phyloP scores from a whole-genome alignment of 2,329 filamentous ascomycete species.

The Pseudogymnoascus sp. region DNA sequence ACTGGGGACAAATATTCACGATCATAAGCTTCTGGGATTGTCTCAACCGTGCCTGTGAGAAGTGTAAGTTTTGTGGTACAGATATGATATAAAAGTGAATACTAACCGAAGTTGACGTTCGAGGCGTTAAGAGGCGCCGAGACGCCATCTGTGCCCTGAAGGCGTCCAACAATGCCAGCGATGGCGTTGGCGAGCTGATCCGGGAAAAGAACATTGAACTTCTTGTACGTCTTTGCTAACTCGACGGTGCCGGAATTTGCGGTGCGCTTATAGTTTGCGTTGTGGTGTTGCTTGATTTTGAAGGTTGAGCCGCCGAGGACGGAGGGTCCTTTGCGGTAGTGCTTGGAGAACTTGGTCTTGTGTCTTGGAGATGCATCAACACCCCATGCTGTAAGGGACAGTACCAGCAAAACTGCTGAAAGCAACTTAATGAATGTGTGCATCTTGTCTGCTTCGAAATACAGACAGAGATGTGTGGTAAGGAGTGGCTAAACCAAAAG shows the following conservation, averaged over 20 bases:
- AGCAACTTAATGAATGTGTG: slow-evolving; percentile 4
- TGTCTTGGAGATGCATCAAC: background rate
- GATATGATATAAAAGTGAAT: background rate
- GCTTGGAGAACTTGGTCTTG: slow-evolving; percentile 2
- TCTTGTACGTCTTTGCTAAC: slow-evolving; percentile 27
- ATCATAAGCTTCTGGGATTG: slow-evolving; percentile 9
- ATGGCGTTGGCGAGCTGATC: slow-evolving; percentile 20
- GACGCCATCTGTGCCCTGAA: slow-evolving; percentile 11
- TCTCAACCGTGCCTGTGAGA: background rate
- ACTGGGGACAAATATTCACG: slow-evolving; percentile 13
- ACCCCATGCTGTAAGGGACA: background rate
- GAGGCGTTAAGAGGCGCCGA: background rate
- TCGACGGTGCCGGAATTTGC: slow-evolving; percentile 21
- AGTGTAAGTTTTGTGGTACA: background rate
- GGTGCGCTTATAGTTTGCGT: slow-evolving; percentile 26
- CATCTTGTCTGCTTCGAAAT: slow-evolving; percentile 6
- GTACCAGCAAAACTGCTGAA: background rate
- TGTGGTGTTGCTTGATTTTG: slow-evolving; percentile 17
- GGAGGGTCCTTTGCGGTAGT: background rate
- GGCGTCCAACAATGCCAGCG: slow-evolving; percentile 1
- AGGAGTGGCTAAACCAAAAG: background rate
- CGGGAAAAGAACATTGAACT: slow-evolving; percentile 29
- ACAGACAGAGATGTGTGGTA: slow-evolving; percentile 6
- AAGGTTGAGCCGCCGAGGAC: slow-evolving; percentile 5
- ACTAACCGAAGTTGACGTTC: background rate